These are phyloP conservation scores for Cymbidium sinense DNA, from an alignment of 106 monocot species.

Conservation along the genomic window DNA sequence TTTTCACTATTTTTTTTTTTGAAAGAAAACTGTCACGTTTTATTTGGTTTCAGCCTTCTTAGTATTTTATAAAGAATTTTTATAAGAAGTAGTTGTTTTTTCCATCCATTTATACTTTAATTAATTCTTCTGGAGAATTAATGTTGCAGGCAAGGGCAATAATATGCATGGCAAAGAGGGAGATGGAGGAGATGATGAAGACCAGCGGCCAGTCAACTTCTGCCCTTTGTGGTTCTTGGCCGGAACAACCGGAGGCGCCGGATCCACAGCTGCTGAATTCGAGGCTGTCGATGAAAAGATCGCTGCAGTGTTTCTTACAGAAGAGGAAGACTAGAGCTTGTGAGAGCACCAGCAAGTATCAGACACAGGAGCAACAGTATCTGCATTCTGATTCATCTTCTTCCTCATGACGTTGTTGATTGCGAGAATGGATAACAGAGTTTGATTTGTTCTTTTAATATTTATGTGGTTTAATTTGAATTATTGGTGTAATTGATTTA, in stretches of 20 bases:
- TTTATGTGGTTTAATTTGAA: neutral
- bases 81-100: no score
- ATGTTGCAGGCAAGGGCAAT: conserved; percentile 12
- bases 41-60: no score
- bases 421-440: neutral
- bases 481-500: no score
- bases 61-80: no score
- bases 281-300: conserved; percentile 13
- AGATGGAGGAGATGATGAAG: conserved; percentile 11
- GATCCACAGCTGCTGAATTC: neutral
- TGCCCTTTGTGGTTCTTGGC: neutral
- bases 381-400: neutral
- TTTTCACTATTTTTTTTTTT: no score
- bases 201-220: neutral
- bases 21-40: no score
- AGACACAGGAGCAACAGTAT: neutral
- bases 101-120: no score
- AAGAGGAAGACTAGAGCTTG: conserved; percentile 12
- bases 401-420: neutral
- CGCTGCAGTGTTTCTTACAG: conserved; percentile 14
- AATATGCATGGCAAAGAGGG: conserved; percentile 14
- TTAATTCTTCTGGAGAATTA: neutral
- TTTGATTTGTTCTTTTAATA: conserved; percentile 1
- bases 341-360: neutral
- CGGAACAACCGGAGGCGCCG: neutral